Evolutionary conservation across 805 yeast species (phyloP).

Genomic region (Cyberlindnera mississippiensis): DNA sequence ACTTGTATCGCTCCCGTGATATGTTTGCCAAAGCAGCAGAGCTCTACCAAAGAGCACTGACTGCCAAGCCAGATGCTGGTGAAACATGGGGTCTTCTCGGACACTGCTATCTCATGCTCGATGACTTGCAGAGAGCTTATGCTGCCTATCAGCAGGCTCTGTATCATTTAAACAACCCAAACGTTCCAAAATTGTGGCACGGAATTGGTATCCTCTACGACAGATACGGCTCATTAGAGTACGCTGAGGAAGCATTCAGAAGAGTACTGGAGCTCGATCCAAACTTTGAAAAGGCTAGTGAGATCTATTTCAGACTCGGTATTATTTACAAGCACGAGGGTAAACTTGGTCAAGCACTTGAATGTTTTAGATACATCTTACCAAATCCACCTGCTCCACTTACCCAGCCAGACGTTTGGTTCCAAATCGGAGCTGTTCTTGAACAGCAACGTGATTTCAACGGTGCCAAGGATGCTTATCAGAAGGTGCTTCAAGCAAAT

Average conservation of each 20-base stretch:
- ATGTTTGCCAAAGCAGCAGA: slow-evolving; percentile 94
- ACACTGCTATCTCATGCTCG: slow-evolving; percentile 95
- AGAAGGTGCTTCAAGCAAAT: slow-evolving; percentile 81
- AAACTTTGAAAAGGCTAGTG: slow-evolving; percentile 92
- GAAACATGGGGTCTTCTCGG: slow-evolving; percentile 97
- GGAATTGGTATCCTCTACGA: slow-evolving; percentile 97
- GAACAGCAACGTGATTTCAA: slow-evolving; percentile 91
- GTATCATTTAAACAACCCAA: slow-evolving; percentile 85
- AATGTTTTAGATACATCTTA: slow-evolving; percentile 90
- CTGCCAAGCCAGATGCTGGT: slow-evolving; percentile 81
- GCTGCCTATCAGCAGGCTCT: slow-evolving; percentile 96
- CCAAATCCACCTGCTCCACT: slow-evolving; percentile 92
- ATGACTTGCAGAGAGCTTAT: slow-evolving; percentile 92
- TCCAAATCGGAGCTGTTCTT: slow-evolving; percentile 93
- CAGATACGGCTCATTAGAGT: slow-evolving; percentile 91
- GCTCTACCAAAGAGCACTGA: slow-evolving; percentile 81
- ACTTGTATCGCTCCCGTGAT: slow-evolving; percentile 82
- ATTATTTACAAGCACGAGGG: slow-evolving; percentile 95
- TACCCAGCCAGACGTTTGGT: slow-evolving; percentile 97
- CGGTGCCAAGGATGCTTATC: slow-evolving; percentile 93
- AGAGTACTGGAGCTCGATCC: slow-evolving; percentile 95
- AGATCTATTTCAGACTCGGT: slow-evolving; percentile 93
- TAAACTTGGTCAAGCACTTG: slow-evolving; percentile 80
- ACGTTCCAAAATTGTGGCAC: slow-evolving; percentile 97
- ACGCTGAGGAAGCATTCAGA: slow-evolving; percentile 98